Base-by-base conservation (phyloP, 176 grass and related monocot genomes). In the Eleusine indica region DNA sequence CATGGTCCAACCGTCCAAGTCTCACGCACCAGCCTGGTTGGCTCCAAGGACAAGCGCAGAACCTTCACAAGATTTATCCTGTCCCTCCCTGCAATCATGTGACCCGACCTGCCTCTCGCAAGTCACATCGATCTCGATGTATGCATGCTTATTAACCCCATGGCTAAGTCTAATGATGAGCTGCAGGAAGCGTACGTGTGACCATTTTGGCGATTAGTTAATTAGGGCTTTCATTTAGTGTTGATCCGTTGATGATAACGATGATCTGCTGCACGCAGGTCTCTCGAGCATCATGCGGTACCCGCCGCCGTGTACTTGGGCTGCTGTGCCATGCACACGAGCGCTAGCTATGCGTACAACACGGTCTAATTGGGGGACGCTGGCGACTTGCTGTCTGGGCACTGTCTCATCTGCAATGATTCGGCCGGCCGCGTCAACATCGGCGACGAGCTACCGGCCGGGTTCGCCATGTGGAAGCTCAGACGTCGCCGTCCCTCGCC, bases 381-480 rank as follows among this genome's bases (percentile, higher is more conserved):
- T 54, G 8, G 74, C 74, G 70, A 82, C 66, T 73, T 43, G 83
- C 54, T 78, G 79, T 58, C 71, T 38, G 47, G 66, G 48, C 58
- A 61, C 71, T 61, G 73, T 68, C 68, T 79, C 73, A 70, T 49
- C 49, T 61, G 44, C 73, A 86, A 86, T 86, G 73, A 86, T 90
- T 86, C 58, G 40, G 56, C 56, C 60, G 60, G 74, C 87, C n/a
- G 43, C 77, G 28, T 89, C 81, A 19, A n/a, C 53, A 54, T 25
- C 79, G 74, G 60, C 88, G 66, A 62, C 68, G 83, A 90, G 63
- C 73, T 79, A 83, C 80, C 88, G 73, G 69, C 61, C 74, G 21
- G 51, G 80, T 56, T 65, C 69, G 48, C 75, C 88, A 90, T 87
- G 88, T 90, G 88, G 88, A 83, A 87, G 88, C 84, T 90, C 80